Evolutionary conservation across 345 rosid genomes (phyloP).

Genomic region (Murraya koenigii): DNA sequence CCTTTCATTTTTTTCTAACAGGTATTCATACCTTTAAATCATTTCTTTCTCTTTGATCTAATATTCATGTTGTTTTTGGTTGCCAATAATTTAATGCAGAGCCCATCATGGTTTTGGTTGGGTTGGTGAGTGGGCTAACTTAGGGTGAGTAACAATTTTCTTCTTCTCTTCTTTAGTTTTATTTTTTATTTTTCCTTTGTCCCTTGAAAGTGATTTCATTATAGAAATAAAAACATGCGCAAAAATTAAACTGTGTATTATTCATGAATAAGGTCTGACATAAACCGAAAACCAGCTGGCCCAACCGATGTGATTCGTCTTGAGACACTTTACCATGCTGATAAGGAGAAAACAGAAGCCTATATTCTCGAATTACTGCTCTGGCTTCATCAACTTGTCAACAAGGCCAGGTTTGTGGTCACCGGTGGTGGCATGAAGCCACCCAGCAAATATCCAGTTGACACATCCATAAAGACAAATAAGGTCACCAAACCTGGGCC

Average conservation of each 20-base stretch:
- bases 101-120: slow-evolving; percentile 99
- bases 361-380: slow-evolving; percentile 73
- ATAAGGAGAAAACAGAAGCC: slow-evolving; percentile 71
- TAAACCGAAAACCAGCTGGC: slow-evolving; percentile 42
- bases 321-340: slow-evolving; percentile 88
- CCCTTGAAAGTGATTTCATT: not conserved
- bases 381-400: slow-evolving; percentile 81
- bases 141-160: slow-evolving; percentile 53
- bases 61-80: slow-evolving; percentile 28
- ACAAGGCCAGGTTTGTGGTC: slow-evolving; percentile 34
- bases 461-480: slow-evolving; percentile 10
- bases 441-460: slow-evolving; percentile 12
- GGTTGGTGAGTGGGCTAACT: slow-evolving; percentile 99
- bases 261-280: slow-evolving; percentile 49
- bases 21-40: not conserved
- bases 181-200: not conserved
- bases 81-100: slow-evolving; percentile 24
- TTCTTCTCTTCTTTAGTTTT: not conserved
- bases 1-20: not conserved
- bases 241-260: not conserved
- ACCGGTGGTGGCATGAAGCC: slow-evolving; percentile 13
- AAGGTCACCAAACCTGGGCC: slow-evolving; percentile 24
- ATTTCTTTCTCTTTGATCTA: not conserved
- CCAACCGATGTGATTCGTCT: slow-evolving; percentile 59
- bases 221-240: not conserved